Evolutionary conservation across 2,329 filamentous ascomycete species (phyloP).

Genomic region (Phyllosticta citriasiana): DNA sequence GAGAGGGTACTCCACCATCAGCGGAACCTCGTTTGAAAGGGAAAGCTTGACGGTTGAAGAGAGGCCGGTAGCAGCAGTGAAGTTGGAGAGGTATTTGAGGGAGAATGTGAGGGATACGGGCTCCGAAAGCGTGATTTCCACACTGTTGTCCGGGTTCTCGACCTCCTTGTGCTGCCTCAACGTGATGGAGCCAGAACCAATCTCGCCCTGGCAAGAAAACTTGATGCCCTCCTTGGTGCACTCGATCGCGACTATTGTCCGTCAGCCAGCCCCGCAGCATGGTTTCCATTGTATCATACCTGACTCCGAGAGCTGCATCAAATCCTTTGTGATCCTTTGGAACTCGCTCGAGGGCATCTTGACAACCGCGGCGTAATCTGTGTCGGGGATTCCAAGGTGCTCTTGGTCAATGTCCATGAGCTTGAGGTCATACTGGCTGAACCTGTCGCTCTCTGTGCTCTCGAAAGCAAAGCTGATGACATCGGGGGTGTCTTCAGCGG

Average conservation of each 20-base stretch:
- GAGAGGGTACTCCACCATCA: constrained; percentile 85
- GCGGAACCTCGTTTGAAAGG: constrained; percentile 89
- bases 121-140: constrained; percentile 84
- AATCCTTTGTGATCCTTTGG: constrained; percentile 85
- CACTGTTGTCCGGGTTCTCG: constrained; percentile 77
- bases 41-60: constrained; percentile 79
- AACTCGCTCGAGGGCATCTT: constrained; percentile 84
- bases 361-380: constrained; percentile 92
- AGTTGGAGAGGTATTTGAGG: constrained; percentile 98
- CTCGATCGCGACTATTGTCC: constrained; percentile 73
- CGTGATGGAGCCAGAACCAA: constrained; percentile 88
- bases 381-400: constrained; percentile 95
- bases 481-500: constrained; percentile 94
- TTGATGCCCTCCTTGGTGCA: constrained; percentile 95
- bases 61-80: constrained; percentile 92
- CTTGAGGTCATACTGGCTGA: constrained; percentile 99
- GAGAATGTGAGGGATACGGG: constrained; percentile 94
- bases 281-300: constrained; percentile 46
- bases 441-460: constrained; percentile 73
- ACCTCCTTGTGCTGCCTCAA: constrained; percentile 80
- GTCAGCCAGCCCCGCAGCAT: constrained; percentile 15
- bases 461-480: constrained; percentile 94
- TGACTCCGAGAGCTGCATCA: constrained; percentile 88
- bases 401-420: constrained; percentile 99
- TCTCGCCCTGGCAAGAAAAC: constrained; percentile 87